Conservation (phyloP, 805 yeast species). For the Monosporozyma unispora region DNA sequence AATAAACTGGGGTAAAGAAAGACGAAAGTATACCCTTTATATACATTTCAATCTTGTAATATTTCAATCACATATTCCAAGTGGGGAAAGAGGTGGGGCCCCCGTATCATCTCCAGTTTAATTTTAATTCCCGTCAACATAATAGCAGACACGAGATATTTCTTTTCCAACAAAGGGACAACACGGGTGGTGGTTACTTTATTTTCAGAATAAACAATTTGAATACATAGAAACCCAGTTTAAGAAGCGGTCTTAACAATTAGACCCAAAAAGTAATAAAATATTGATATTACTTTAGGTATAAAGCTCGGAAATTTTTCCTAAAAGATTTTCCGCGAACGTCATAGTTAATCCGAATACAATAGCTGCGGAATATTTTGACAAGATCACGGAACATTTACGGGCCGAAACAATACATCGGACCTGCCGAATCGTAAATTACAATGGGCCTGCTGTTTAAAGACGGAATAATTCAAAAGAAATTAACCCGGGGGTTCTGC, state of each 20-base stretch:
- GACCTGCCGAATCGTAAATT: not conserved
- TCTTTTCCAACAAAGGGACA: not conserved
- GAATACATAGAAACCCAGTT: too few relatives aligned
- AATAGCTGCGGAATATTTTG: not conserved
- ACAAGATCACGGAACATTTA: not conserved
- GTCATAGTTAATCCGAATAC: not conserved
- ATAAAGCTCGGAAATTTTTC: not conserved
- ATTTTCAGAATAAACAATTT: not conserved
- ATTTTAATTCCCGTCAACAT: not conserved
- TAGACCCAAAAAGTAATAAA: too few relatives aligned
- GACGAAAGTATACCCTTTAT: not conserved
- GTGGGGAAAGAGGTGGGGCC: not conserved
- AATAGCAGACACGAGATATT: not conserved
- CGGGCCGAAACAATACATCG: not conserved
- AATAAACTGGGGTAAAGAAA: not conserved
- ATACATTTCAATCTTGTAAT: not conserved
- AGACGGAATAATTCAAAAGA: not conserved
- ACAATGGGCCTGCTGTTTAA: not conserved
- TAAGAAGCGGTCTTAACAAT: too few relatives aligned
- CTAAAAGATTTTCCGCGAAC: not conserved
- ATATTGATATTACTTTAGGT: too few relatives aligned
- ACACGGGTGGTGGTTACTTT: not conserved
- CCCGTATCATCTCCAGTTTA: not conserved
- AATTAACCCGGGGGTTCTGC: not conserved
- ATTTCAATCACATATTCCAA: not conserved